A percentile compares a stretch with the other conserved stretches of the same genome.
Evolutionary conservation across 495 filamentous ascomycete genomes (phyloP).

Genomic region (Annulohypoxylon moriforme): DNA sequence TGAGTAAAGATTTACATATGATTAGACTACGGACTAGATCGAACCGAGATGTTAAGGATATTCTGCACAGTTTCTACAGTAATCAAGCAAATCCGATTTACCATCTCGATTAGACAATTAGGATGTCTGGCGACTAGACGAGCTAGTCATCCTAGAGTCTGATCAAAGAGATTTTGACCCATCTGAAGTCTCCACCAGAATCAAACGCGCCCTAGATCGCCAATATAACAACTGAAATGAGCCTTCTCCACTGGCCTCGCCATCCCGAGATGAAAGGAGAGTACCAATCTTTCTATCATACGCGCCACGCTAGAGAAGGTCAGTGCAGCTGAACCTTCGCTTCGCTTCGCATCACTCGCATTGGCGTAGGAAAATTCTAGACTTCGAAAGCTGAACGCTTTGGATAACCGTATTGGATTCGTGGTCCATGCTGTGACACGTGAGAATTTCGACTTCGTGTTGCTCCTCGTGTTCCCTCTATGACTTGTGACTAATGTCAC

Average conservation of each 20-base stretch:
- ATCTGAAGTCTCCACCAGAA: slow-evolving; percentile 26
- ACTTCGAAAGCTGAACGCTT: slow-evolving; percentile 8
- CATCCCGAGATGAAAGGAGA: slow-evolving; percentile 44
- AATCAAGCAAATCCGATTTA: slow-evolving; percentile 4
- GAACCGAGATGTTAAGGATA: slow-evolving; percentile 12
- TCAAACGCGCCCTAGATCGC: slow-evolving; percentile 4
- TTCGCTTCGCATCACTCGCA: slow-evolving; percentile 2
- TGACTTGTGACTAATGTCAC: slow-evolving; percentile 1
- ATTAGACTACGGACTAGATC: slow-evolving; percentile 5
- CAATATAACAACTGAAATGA: slow-evolving; percentile 33
- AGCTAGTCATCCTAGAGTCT: background rate
- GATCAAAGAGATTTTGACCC: slow-evolving; percentile 18
- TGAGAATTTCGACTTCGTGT: slow-evolving; percentile 31
- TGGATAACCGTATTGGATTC: background rate
- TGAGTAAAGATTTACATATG: slow-evolving; percentile 11
- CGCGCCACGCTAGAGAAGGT: slow-evolving; percentile 6
- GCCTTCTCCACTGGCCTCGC: slow-evolving; percentile 29
- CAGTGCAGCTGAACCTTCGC: slow-evolving; percentile 2
- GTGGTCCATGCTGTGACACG: slow-evolving; percentile 28
- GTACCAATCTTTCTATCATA: background rate
- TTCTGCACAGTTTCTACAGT: slow-evolving; percentile 8
- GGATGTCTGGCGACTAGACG: background rate
- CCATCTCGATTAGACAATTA: slow-evolving; percentile 12
- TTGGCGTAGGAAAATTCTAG: slow-evolving; percentile 6
- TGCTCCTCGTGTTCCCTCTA: slow-evolving; percentile 5